These are phyloP conservation scores for Penicillium argentinense DNA, from an alignment of 495 filamentous ascomycete species.

Conservation along the genomic window DNA sequence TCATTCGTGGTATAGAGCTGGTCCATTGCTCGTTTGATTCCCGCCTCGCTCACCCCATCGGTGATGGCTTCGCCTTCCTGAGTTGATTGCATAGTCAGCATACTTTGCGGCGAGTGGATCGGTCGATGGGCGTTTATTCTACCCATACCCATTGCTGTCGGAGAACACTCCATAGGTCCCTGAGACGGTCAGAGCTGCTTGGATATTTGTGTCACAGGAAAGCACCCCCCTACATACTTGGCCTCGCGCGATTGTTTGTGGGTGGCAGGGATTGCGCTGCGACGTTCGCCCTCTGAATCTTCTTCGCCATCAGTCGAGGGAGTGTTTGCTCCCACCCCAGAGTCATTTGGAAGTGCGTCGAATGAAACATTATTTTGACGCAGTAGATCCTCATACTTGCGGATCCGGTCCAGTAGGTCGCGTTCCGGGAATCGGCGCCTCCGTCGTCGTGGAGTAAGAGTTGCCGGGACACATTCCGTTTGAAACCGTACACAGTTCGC, in stretches of 20 bases:
- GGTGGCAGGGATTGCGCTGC: slow-evolving; percentile 23
- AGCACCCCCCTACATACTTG: slow-evolving; percentile 32
- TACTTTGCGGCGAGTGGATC: too few relatives aligned
- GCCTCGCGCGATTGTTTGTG: slow-evolving; percentile 34
- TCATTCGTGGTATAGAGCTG: slow-evolving; percentile 36
- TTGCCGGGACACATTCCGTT: slow-evolving; percentile 49
- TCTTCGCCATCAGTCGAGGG: neutral
- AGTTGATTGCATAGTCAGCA: too few relatives aligned
- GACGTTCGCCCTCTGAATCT: slow-evolving; percentile 27
- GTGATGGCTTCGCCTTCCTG: slow-evolving; percentile 19
- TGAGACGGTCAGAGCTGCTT: neutral
- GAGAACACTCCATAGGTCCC: neutral
- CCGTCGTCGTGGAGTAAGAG: slow-evolving; percentile 39
- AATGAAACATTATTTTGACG: slow-evolving; percentile 51
- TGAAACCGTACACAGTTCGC: slow-evolving; percentile 43
- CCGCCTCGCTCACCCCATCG: slow-evolving; percentile 29
- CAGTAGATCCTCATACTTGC: slow-evolving; percentile 53
- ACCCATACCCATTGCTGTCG: neutral
- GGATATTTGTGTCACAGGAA: neutral
- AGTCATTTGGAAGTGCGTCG: slow-evolving; percentile 46
- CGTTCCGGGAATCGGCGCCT: slow-evolving; percentile 54
- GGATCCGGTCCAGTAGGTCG: slow-evolving; percentile 53
- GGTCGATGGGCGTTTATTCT: too few relatives aligned
- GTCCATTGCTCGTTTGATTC: slow-evolving; percentile 47
- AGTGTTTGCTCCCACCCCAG: slow-evolving; percentile 12